Evolutionary conservation across 345 rosid species (phyloP).

Genomic region (Bretschneidera sinensis): DNA sequence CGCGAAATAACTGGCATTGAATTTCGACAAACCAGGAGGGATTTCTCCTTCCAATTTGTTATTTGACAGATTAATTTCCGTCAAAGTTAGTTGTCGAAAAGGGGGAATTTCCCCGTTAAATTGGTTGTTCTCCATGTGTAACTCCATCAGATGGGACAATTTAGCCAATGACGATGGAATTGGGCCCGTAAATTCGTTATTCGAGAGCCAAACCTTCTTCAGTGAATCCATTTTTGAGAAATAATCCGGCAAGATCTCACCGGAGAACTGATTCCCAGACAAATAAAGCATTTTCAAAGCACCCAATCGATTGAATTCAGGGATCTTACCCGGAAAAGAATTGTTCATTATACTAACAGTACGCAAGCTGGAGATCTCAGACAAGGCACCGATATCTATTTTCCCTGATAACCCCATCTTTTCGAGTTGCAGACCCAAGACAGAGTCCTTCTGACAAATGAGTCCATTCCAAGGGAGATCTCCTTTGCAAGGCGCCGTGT

Average conservation of each 20-base stretch:
- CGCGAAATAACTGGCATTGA: conserved; percentile 33
- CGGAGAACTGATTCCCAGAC: conserved; percentile 62
- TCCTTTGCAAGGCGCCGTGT: conserved; percentile 45
- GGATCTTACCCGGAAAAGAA: conserved; percentile 58
- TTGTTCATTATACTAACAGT: conserved; percentile 62
- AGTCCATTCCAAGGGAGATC: conserved; percentile 47
- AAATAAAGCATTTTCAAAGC: conserved; percentile 45
- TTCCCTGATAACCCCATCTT: conserved; percentile 60
- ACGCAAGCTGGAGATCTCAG: conserved; percentile 33
- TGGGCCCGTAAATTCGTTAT: conserved; percentile 53
- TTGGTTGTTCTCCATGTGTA: conserved; percentile 59
- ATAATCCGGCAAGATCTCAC: conserved; percentile 43
- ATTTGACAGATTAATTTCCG: conserved; percentile 42
- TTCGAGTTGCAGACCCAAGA: conserved; percentile 50
- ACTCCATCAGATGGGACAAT: conserved; percentile 40
- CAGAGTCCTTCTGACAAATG: conserved; percentile 40
- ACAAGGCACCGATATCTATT: conserved; percentile 53
- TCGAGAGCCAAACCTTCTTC: conserved; percentile 58
- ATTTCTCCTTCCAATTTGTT: conserved; percentile 61
- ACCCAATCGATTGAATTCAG: conserved; percentile 51
- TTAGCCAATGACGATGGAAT: conserved; percentile 51
- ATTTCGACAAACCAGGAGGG: conserved; percentile 43
- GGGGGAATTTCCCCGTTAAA: conserved; percentile 58
- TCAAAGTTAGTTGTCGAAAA: conserved; percentile 32
- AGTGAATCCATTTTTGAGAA: conserved; percentile 44